Evolutionary conservation across 2,329 filamentous ascomycete species (phyloP).

Genomic region (Phialocephala subalpina): DNA sequence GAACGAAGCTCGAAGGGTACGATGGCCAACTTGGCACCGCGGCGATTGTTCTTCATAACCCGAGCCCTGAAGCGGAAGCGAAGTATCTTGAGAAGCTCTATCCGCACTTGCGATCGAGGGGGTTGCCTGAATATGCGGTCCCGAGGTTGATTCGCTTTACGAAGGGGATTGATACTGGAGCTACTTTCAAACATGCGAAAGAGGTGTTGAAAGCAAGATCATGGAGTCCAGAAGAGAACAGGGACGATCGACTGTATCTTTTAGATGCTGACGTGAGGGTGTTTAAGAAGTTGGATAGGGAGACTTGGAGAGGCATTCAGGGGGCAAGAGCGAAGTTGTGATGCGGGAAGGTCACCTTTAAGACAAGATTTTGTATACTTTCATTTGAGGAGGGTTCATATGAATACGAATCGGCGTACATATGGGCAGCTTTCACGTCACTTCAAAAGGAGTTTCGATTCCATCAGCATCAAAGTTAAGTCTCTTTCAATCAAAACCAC

Average conservation of each 20-base stretch:
- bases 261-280: constrained; percentile 52
- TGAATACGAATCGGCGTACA: too few relatives aligned
- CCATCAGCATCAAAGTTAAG: background rate
- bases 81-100: constrained; percentile 48
- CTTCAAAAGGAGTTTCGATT: too few relatives aligned
- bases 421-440: background rate
- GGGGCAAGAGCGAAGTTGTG: constrained; percentile 49
- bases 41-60: constrained; percentile 50
- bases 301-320: constrained; percentile 51
- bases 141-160: constrained; percentile 54
- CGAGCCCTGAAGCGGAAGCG: constrained; percentile 35
- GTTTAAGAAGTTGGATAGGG: constrained; percentile 48
- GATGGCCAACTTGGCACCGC: constrained; percentile 57
- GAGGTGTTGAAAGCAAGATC: constrained; percentile 50
- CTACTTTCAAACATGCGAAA: constrained; percentile 59
- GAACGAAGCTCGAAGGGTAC: constrained; percentile 50
- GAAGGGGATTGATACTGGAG: constrained; percentile 54
- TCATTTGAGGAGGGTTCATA: too few relatives aligned
- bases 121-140: constrained; percentile 54
- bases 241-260: constrained; percentile 48
- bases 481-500: background rate
- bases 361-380: too few relatives aligned
- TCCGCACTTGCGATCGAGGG: constrained; percentile 49
- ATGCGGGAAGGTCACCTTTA: background rate
- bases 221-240: constrained; percentile 47